phyloP scores from a whole-genome alignment of 192 early-diverging fungal species.

The Coemansia asiatica region DNA sequence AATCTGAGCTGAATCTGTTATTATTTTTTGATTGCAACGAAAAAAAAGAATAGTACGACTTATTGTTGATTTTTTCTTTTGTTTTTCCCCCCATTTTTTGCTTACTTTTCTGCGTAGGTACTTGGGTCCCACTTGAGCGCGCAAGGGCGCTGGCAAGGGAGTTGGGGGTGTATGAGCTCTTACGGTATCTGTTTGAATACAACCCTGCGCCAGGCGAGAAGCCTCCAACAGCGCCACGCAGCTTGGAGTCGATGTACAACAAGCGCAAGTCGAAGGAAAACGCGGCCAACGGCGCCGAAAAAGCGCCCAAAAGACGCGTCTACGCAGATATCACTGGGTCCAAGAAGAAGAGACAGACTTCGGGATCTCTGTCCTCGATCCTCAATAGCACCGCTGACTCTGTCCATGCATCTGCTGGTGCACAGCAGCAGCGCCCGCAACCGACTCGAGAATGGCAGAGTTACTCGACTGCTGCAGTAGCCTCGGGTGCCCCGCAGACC shows the following conservation, averaged over 20 bases:
- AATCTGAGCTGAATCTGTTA: background rate
- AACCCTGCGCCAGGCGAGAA: constrained; percentile 41
- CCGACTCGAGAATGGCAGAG: background rate
- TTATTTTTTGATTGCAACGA: background rate
- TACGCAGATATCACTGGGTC: background rate
- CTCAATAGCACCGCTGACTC: constrained; percentile 4
- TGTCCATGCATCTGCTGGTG: background rate
- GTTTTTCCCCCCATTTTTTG: background rate
- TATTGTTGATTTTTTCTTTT: background rate
- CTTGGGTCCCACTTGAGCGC: constrained; percentile 54
- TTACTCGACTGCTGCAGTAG: background rate
- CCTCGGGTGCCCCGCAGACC: background rate
- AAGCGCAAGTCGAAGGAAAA: constrained; percentile 32
- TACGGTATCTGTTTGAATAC: constrained; percentile 45
- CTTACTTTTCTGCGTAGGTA: constrained; percentile 26
- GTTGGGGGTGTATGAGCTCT: constrained; percentile 37
- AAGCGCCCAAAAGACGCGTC: constrained; percentile 19
- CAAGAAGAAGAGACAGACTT: constrained; percentile 2
- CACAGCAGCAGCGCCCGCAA: background rate
- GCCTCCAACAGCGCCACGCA: constrained; percentile 53
- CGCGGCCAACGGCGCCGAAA: background rate
- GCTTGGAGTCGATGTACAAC: constrained; percentile 47
- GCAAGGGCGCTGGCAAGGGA: constrained; percentile 40
- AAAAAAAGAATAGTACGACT: background rate
- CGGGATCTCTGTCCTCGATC: constrained; percentile 7